Base-by-base conservation (phyloP, 768 basidiomycete species). In the Suillus alpinus region DNA sequence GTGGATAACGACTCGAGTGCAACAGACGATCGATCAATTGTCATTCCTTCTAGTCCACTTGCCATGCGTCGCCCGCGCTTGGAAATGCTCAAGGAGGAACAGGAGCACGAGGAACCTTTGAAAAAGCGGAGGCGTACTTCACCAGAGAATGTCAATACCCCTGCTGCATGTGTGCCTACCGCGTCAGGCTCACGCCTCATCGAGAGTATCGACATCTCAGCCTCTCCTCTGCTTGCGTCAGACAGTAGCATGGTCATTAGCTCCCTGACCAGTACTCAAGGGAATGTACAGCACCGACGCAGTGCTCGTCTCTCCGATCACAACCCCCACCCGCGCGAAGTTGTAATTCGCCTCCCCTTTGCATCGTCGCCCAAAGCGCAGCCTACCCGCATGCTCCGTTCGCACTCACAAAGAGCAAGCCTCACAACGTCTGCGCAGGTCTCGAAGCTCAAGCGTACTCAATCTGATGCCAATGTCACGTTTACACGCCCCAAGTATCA, bases 201-300 rank as follows among this genome's bases (percentile, higher is more conserved):
- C 29, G 71, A 72, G 62, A 57, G 71, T 18, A 65, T 72, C 58
- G 65, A 72, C 26, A 1, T 69, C 8, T 72, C 72, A 2, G 70
- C 61, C 5, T 72, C 72, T 4, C 62, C 65, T 31, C 55, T 73
- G 20, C 50, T 73, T 4, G 47, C 43, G 1, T 53, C 26, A 20
- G 62, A 64, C n/a, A 63, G 60, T 31, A 58, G n/a, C 8, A 13
- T 34, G 32, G 41, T n/a, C 7, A 13, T 14, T 8, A 18, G 47
- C 5, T 26, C 31, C 43, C 2, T 3, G 51, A n/a, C 3, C n/a
- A 36, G 14, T 36, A 58, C 36, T 47, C 47, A 4, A 34, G 50
- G 18, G n/a, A 59, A 55, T 9, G 31, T 62, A 26, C 62, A 65
- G 18, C 64, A 63, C 26, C 67, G 68, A 56, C 60, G 67, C 43